A percentile compares a stretch with the other conserved stretches of the same genome.
phyloP scores from a whole-genome alignment of 2,329 filamentous ascomycete species.

The Aspergillus vadensis region DNA sequence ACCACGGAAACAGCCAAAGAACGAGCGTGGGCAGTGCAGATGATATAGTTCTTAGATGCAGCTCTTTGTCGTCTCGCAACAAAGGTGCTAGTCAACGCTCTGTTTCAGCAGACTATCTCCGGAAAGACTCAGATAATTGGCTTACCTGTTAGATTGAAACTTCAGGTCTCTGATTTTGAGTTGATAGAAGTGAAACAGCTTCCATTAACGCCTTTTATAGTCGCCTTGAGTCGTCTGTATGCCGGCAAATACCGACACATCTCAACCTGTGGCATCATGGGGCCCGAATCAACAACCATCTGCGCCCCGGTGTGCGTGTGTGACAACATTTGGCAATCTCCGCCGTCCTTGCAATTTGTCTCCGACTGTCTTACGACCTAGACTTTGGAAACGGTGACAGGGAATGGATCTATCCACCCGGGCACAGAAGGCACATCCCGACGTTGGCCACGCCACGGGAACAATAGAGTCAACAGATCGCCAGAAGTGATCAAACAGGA shows the following conservation, averaged over 20 bases:
- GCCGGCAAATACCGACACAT: neutral
- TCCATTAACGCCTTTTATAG: neutral
- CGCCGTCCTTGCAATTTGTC: conserved; percentile 1
- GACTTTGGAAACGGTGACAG: neutral
- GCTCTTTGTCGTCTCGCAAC: neutral
- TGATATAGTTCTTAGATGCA: neutral
- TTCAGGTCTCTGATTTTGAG: neutral
- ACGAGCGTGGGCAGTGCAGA: neutral
- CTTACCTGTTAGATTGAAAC: neutral
- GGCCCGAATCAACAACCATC: neutral
- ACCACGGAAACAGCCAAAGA: neutral
- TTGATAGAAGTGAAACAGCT: neutral
- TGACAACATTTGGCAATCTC: neutral
- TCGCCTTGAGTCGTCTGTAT: neutral
- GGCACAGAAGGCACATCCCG: neutral
- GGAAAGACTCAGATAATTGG: neutral
- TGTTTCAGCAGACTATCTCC: too few species aligned
- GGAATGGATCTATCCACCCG: neutral
- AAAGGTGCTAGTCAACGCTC: neutral
- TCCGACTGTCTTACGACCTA: neutral
- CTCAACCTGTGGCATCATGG: neutral
- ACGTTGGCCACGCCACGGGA: neutral
- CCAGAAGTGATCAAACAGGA: neutral
- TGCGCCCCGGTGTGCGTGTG: neutral
- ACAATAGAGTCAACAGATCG: conserved; percentile 1